Percentiles rank a stretch among this genome's conserved stretches.
Conservation (phyloP, 805 yeast species). For the Ogataea populi-albae region DNA sequence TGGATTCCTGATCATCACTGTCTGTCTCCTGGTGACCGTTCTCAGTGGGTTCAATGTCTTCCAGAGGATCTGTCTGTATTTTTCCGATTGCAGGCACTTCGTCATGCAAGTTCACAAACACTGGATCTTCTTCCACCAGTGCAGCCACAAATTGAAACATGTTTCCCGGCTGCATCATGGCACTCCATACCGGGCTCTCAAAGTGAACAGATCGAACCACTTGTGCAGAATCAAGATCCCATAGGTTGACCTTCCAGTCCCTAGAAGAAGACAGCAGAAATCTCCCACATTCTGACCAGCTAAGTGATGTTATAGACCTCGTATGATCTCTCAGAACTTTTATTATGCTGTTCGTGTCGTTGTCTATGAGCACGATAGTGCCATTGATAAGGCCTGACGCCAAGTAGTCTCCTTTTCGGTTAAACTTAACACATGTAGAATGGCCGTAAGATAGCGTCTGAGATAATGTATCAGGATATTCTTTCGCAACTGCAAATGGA, state of each 20-base stretch:
- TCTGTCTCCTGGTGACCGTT: conserved; percentile 16
- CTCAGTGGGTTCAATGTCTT: conserved; percentile 4
- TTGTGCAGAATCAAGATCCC: conserved; percentile 60
- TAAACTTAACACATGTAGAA: conserved; percentile 66
- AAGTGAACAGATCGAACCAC: conserved; percentile 47
- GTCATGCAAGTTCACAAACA: conserved; percentile 41
- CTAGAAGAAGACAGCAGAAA: conserved; percentile 68
- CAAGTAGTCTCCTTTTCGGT: conserved; percentile 75
- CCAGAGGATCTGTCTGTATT: conserved; percentile 21
- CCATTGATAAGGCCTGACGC: conserved; percentile 82
- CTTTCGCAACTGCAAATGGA: conserved; percentile 89
- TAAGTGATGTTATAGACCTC: conserved; percentile 65
- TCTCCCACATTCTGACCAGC: conserved; percentile 75
- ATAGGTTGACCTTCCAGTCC: conserved; percentile 78
- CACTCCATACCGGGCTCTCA: conserved; percentile 74
- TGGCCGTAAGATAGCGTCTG: conserved; percentile 66
- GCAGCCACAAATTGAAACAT: conserved; percentile 56
- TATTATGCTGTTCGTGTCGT: conserved; percentile 62
- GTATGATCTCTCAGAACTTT: conserved; percentile 62
- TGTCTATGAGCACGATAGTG: conserved; percentile 66
- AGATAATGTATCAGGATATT: conserved; percentile 82
- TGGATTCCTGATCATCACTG: conserved; percentile 20
- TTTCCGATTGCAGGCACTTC: conserved; percentile 12
- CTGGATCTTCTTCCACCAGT: conserved; percentile 60
- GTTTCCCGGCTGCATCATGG: conserved; percentile 51